Percentiles rank a stretch among this genome's conserved stretches.
These are phyloP conservation scores for Panicum virgatum DNA, from an alignment of 202 grass and related monocot species.

Conservation along the genomic window DNA sequence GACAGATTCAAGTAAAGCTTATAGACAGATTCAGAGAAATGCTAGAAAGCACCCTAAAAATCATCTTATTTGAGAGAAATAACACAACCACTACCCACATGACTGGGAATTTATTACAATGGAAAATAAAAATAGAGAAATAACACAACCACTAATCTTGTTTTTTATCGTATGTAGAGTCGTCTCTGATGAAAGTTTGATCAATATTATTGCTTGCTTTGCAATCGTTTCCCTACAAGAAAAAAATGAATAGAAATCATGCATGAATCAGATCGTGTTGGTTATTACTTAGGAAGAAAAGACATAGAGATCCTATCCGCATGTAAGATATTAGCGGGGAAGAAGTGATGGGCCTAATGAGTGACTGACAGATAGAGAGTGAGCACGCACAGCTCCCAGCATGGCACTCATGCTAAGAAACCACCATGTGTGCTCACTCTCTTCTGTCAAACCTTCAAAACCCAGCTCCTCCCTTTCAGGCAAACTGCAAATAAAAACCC, in stretches of 20 bases:
- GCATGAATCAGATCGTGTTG: neutral
- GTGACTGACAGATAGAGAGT: conserved; percentile 58
- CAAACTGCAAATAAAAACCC: neutral
- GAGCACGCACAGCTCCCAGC: conserved; percentile 58
- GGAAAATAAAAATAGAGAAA: neutral
- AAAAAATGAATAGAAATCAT: neutral
- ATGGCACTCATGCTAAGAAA: conserved; percentile 55
- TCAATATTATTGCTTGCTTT: neutral
- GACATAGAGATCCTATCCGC: neutral
- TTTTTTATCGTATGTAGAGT: neutral
- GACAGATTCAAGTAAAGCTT: neutral
- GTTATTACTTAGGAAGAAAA: neutral
- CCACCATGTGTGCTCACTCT: conserved; percentile 84
- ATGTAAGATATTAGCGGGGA: neutral
- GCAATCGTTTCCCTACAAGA: neutral
- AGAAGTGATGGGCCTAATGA: conserved; percentile 38
- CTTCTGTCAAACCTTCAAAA: conserved; percentile 77
- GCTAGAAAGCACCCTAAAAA: neutral
- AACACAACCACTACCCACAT: neutral
- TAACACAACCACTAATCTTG: neutral
- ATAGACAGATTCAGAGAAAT: neutral
- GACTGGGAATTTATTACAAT: neutral
- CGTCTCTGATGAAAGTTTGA: neutral
- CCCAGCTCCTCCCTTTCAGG: neutral
- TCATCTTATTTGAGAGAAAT: neutral